Conservation (phyloP, 1,139 yeast species). For the Zygotorulaspora mrakii region DNA sequence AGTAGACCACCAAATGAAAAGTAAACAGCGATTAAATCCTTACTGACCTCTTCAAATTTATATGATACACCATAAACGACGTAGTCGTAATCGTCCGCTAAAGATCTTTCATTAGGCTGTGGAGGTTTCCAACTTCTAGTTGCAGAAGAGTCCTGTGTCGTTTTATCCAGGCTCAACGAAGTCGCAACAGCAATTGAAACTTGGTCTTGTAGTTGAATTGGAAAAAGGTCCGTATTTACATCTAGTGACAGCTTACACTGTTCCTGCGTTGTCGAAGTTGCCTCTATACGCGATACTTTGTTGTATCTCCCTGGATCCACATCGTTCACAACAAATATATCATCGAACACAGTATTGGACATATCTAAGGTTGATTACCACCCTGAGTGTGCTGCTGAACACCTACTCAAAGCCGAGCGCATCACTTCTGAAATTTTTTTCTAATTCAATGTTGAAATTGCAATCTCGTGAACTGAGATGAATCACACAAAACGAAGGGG, state of each 20-base stretch:
- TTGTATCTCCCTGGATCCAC: constrained; percentile 89
- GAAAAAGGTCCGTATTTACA: constrained; percentile 88
- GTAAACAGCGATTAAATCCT: constrained; percentile 74
- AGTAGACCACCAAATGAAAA: constrained; percentile 94
- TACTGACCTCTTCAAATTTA: constrained; percentile 80
- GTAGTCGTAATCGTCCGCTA: constrained; percentile 96
- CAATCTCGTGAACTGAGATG: no score
- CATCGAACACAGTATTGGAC: constrained; percentile 89
- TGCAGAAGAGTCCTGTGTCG: constrained; percentile 51
- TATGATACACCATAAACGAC: constrained; percentile 98
- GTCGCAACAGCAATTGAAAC: constrained; percentile 88
- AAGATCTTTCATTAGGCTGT: constrained; percentile 71
- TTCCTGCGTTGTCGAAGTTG: constrained; percentile 76
- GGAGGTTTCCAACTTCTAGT: constrained; percentile 83
- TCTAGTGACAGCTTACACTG: constrained; percentile 87
- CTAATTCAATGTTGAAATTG: no score
- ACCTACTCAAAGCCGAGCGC: no score
- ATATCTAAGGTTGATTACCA: no score
- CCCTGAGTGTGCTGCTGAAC: no score
- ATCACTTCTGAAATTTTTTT: constrained; percentile 11
- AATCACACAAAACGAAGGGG: no score
- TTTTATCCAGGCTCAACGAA: constrained; percentile 54
- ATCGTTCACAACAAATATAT: constrained; percentile 80
- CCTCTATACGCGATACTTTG: constrained; percentile 86
- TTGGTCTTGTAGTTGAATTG: constrained; percentile 72